A percentile compares a stretch with the other conserved stretches of the same genome.
Conservation (phyloP, 2,329 filamentous ascomycete genomes). For the Diaporthe vexans region DNA sequence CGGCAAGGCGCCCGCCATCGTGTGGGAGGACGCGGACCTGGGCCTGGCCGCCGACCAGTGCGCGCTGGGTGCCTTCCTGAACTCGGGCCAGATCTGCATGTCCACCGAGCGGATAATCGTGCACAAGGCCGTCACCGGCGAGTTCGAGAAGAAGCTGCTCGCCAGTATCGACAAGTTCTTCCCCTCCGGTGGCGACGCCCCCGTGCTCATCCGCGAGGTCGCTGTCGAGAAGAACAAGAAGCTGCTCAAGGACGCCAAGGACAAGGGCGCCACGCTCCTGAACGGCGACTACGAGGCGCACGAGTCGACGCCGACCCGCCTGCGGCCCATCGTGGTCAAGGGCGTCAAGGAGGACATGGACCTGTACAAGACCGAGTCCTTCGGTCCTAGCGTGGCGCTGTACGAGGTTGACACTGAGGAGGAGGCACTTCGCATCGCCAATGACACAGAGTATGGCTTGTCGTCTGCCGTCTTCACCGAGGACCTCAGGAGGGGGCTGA, state of each 20-base stretch:
- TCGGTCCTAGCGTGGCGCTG: constrained; percentile 81
- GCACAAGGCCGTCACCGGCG: constrained; percentile 60
- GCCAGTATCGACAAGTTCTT: constrained; percentile 58
- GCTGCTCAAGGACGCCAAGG: constrained; percentile 76
- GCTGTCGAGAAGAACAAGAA: constrained; percentile 76
- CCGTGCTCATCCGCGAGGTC: constrained; percentile 77
- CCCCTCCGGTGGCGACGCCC: constrained; percentile 71
- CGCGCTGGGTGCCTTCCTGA: constrained; percentile 78
- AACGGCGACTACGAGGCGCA: constrained; percentile 54
- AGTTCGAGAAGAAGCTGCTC: constrained; percentile 62
- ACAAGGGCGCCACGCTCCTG: constrained; percentile 73
- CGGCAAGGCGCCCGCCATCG: constrained; percentile 84
- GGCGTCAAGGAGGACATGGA: constrained; percentile 78
- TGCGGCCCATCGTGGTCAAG: constrained; percentile 73
- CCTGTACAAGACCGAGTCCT: constrained; percentile 81
- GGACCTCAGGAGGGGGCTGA: constrained; percentile 71
- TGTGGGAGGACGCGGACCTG: constrained; percentile 85
- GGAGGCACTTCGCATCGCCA: constrained; percentile 80
- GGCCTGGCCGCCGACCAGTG: constrained; percentile 78
- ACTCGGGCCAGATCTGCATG: constrained; percentile 90
- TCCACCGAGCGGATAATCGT: constrained; percentile 80
- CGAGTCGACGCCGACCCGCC: constrained; percentile 49
- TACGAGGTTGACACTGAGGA: constrained; percentile 77
- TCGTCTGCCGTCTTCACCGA: constrained; percentile 79
- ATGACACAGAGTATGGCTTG: constrained; percentile 86